These are phyloP conservation scores for Cryphonectria carpinicola DNA, from an alignment of 2,329 filamentous ascomycete genomes.

Conservation along the genomic window DNA sequence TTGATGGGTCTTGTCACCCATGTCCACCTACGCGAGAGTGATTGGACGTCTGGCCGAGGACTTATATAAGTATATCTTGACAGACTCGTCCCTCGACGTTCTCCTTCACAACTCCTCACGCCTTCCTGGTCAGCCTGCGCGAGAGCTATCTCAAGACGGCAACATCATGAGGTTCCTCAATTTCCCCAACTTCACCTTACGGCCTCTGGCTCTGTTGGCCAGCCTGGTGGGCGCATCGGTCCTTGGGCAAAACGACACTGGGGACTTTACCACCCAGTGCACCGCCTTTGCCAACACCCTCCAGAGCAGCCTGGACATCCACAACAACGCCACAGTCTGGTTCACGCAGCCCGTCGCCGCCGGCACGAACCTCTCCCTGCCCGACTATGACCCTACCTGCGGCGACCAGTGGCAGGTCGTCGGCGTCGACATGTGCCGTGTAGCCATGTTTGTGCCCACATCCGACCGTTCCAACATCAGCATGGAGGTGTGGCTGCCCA, in stretches of 20 bases:
- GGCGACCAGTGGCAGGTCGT: constrained; percentile 30
- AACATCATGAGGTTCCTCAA: not conserved
- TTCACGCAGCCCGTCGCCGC: constrained; percentile 43
- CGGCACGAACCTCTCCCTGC: constrained; percentile 44
- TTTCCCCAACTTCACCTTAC: too few relatives aligned
- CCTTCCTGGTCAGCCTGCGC: not conserved
- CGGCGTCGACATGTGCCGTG: constrained; percentile 36
- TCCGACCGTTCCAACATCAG: constrained; percentile 47
- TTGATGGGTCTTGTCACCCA: not conserved
- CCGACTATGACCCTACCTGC: constrained; percentile 46
- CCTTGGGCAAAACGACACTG: not conserved
- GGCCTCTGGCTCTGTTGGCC: not conserved
- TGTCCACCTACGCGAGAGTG: not conserved
- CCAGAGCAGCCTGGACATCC: constrained; percentile 32
- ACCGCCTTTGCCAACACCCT: constrained; percentile 37
- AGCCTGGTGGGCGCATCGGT: not conserved
- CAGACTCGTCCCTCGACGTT: not conserved
- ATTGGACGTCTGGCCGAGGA: not conserved
- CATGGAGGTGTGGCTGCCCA: constrained; percentile 52
- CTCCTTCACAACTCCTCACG: not conserved
- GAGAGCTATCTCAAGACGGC: not conserved
- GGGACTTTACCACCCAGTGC: constrained; percentile 29
- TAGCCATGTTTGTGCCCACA: constrained; percentile 35
- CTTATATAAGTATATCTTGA: not conserved
- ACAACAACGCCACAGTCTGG: constrained; percentile 41